A percentile compares a stretch with the other conserved stretches of the same genome.
Evolutionary conservation across 208 protist genomes (phyloP).

Genomic region (Crithidia bombi): DNA sequence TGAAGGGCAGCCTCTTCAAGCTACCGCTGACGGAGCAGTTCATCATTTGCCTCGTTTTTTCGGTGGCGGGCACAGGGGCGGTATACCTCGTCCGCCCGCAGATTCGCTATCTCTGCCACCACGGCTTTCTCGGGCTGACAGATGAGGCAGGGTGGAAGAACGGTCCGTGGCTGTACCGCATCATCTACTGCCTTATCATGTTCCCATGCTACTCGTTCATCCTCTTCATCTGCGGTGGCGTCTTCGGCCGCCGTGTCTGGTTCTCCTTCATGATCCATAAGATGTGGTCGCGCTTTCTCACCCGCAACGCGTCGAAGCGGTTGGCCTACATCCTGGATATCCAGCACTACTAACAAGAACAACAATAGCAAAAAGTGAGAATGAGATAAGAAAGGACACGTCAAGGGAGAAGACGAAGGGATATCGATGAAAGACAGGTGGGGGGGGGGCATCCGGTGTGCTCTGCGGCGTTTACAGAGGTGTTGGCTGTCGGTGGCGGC

Average conservation of each 20-base stretch:
- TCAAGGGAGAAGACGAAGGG: too few species aligned
- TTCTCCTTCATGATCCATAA: conserved; percentile 93
- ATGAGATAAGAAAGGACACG: conserved; percentile 1
- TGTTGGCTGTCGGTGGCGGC: neutral
- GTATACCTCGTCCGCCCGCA: conserved; percentile 76
- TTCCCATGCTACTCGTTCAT: conserved; percentile 82
- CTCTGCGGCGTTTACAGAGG: too few species aligned
- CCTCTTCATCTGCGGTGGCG: conserved; percentile 68
- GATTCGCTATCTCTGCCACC: conserved; percentile 68
- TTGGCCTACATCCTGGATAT: conserved; percentile 75
- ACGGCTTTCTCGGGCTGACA: conserved; percentile 82
- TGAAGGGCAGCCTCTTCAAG: conserved; percentile 79
- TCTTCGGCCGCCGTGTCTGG: conserved; percentile 85
- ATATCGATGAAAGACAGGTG: too few species aligned
- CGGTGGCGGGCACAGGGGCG: conserved; percentile 68
- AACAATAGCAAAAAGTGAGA: too few species aligned
- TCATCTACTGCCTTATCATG: conserved; percentile 84
- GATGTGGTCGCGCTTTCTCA: conserved; percentile 88
- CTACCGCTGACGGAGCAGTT: conserved; percentile 79
- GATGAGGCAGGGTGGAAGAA: conserved; percentile 74
- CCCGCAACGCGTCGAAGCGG: conserved; percentile 49
- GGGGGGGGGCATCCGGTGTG: too few species aligned
- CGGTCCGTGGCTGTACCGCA: conserved; percentile 84
- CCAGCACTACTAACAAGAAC: conserved; percentile 78
- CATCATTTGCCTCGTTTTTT: conserved; percentile 83